phyloP scores from a whole-genome alignment of 306 rosid genomes.

The Herpetospermum pedunculosum region DNA sequence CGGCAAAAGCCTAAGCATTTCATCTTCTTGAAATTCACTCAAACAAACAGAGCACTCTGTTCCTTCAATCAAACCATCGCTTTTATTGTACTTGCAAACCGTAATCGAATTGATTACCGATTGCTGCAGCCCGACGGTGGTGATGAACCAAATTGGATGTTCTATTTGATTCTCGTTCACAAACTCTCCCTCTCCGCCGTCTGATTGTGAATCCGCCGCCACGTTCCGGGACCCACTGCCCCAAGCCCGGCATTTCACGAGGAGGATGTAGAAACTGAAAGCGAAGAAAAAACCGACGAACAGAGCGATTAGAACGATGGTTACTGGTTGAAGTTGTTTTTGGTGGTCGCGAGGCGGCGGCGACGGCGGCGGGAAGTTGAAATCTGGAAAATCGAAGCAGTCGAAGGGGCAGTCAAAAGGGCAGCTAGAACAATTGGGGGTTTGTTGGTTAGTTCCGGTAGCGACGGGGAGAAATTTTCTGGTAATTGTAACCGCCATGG shows the following conservation, averaged over 20 bases:
- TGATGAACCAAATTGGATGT: constrained; percentile 4
- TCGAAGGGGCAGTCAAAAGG: constrained; percentile 37
- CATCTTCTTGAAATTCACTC: neutral
- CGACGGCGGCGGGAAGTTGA: constrained; percentile 29
- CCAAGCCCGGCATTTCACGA: constrained; percentile 38
- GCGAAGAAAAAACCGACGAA: constrained; percentile 24
- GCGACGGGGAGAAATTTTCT: constrained; percentile 48
- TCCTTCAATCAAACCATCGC: neutral
- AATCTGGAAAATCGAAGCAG: constrained; percentile 33
- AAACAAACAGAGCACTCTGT: constrained; percentile 5
- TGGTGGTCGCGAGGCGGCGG: constrained; percentile 10
- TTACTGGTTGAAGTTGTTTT: constrained; percentile 25
- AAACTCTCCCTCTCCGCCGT: constrained; percentile 24
- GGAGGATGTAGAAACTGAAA: constrained; percentile 36
- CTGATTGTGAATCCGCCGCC: constrained; percentile 14
- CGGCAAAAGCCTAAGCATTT: neutral
- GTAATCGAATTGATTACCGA: neutral
- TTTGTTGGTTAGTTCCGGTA: constrained; percentile 22
- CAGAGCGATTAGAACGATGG: constrained; percentile 31
- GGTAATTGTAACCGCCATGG: constrained; percentile 30
- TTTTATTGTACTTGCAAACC: neutral
- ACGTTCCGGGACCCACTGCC: constrained; percentile 12
- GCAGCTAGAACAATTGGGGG: constrained; percentile 37
- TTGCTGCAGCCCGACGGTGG: neutral
- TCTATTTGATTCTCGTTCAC: constrained; percentile 27